These are phyloP conservation scores for Mycena pura DNA, from an alignment of 768 basidiomycete genomes.

Conservation along the genomic window DNA sequence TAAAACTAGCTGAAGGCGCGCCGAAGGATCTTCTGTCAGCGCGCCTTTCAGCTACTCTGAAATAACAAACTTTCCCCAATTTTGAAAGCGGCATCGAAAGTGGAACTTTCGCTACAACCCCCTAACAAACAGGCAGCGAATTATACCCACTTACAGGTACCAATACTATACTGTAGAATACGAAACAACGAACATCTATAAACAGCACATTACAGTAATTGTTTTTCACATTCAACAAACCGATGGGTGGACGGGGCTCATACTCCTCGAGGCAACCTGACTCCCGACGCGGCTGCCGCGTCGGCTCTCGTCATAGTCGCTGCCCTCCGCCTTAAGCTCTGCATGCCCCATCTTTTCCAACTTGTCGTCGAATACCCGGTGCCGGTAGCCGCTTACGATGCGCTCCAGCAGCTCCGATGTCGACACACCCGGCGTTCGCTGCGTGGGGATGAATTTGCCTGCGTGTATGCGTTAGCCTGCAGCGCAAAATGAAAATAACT, in stretches of 20 bases:
- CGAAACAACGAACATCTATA: too few species aligned
- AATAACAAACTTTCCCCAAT: too few species aligned
- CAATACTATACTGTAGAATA: too few species aligned
- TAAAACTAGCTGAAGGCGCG: too few species aligned
- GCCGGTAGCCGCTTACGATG: constrained; percentile 87
- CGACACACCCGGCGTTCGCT: constrained; percentile 92
- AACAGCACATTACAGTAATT: background rate
- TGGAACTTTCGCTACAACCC: too few species aligned
- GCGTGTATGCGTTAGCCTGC: background rate
- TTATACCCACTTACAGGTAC: too few species aligned
- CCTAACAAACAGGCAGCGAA: too few species aligned
- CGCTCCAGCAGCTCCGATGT: constrained; percentile 93
- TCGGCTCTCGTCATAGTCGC: constrained; percentile 51
- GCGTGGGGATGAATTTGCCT: constrained; percentile 96
- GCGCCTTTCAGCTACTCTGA: too few species aligned
- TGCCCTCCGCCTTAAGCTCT: constrained; percentile 72
- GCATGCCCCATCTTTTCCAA: constrained; percentile 85
- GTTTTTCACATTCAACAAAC: constrained; percentile 1
- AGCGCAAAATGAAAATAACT: background rate
- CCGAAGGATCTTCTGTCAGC: too few species aligned
- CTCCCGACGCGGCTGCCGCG: constrained; percentile 40
- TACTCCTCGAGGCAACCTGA: constrained; percentile 20
- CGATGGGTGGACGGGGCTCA: constrained; percentile 8
- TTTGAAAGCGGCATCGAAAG: too few species aligned
- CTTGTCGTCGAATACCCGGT: constrained; percentile 87